phyloP scores from a whole-genome alignment of 108 stramenopile species.

The Mayamaea pseudoterrestris region DNA sequence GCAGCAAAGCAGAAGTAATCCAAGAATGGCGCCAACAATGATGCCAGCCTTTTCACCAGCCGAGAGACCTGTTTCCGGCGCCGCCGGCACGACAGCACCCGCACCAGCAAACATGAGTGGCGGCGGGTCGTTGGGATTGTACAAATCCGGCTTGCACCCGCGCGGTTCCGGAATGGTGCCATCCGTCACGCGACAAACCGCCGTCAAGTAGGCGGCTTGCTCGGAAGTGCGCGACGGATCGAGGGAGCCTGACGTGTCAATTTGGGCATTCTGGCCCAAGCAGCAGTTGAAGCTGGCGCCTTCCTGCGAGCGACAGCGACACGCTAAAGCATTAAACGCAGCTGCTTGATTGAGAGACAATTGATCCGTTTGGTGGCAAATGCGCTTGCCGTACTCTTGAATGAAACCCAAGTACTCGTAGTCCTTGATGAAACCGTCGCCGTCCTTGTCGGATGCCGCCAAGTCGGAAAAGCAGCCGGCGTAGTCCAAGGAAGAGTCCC shows the following conservation, averaged over 20 bases:
- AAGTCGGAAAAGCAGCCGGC: slow-evolving; percentile 5
- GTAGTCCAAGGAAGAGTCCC: background rate
- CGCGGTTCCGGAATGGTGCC: slow-evolving; percentile 3
- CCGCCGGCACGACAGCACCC: background rate
- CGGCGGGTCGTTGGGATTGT: background rate
- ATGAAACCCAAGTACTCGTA: slow-evolving; percentile 7
- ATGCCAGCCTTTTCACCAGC: background rate
- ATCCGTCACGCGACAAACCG: slow-evolving; percentile 6
- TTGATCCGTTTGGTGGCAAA: background rate
- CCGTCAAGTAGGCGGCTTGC: background rate
- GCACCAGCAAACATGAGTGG: slow-evolving; percentile 1
- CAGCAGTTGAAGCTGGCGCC: slow-evolving; percentile 1
- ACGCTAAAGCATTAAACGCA: slow-evolving; percentile 4
- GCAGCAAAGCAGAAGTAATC: slow-evolving; percentile 3
- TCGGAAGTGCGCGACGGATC: background rate
- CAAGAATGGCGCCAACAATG: slow-evolving; percentile 1
- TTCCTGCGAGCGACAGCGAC: slow-evolving; percentile 3
- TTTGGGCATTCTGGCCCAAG: slow-evolving; percentile 6
- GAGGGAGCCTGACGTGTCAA: slow-evolving; percentile 1
- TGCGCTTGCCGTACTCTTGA: background rate
- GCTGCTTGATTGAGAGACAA: slow-evolving; percentile 1
- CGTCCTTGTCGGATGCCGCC: slow-evolving; percentile 1
- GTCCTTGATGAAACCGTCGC: slow-evolving; percentile 3
- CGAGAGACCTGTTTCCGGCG: background rate
- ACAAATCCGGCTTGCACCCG: background rate